These are phyloP conservation scores for Leishmania tropica DNA, from an alignment of 208 protist genomes.

Conservation along the genomic window DNA sequence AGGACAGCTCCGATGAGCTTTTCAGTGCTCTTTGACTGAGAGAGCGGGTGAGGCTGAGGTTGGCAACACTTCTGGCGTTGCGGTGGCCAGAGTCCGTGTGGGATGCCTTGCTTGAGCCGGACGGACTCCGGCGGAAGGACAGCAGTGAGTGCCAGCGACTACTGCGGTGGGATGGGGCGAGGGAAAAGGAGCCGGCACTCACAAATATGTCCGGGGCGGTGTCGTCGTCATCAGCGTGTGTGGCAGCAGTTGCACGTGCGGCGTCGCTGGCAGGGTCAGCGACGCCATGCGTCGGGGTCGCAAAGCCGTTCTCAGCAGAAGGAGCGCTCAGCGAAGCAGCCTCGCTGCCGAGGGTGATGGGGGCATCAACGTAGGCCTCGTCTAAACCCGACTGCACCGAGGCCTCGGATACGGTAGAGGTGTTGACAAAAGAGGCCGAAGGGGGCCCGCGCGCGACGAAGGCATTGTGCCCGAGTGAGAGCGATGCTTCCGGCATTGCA, in stretches of 20 bases:
- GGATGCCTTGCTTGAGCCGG: not conserved
- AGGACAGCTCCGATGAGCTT: not conserved
- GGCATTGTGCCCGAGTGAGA: not conserved
- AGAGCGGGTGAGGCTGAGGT: not conserved
- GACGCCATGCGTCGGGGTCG: too few relatives aligned
- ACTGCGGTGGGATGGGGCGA: not conserved
- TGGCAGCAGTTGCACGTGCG: not conserved
- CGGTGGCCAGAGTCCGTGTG: not conserved
- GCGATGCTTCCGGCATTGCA: not conserved
- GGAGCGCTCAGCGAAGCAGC: too few relatives aligned
- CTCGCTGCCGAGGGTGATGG: not conserved
- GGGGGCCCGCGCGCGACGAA: not conserved
- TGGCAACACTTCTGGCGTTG: not conserved
- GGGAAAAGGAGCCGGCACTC: conserved; percentile 7
- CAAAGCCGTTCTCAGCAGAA: not conserved
- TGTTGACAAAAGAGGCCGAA: not conserved
- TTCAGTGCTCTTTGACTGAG: not conserved
- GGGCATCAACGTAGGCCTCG: not conserved
- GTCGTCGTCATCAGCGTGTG: not conserved
- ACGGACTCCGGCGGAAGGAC: not conserved
- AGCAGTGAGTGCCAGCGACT: not conserved
- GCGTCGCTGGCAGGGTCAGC: not conserved
- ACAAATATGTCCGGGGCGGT: not conserved
- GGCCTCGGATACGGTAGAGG: not conserved
- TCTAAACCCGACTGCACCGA: not conserved